A percentile compares a stretch with the other conserved stretches of the same genome.
These are phyloP conservation scores for Ophiostoma piceae DNA, from an alignment of 2,329 filamentous ascomycete species.

Conservation along the genomic window DNA sequence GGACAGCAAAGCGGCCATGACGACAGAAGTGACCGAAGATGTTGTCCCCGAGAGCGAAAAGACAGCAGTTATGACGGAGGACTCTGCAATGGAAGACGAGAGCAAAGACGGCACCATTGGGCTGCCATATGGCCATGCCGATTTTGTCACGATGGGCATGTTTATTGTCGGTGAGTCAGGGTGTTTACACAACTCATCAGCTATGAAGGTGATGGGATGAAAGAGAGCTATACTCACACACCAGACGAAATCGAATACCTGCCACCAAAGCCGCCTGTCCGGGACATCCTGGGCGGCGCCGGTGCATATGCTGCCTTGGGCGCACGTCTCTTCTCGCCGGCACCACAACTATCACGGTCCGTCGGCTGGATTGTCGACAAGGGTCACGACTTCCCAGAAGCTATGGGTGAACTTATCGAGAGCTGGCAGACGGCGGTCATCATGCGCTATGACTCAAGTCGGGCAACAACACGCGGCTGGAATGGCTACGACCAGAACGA, in stretches of 20 bases:
- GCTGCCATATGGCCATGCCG: constrained; percentile 36
- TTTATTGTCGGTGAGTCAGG: constrained; percentile 60
- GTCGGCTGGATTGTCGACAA: constrained; percentile 90
- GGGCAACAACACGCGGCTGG: constrained; percentile 84
- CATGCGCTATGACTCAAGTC: constrained; percentile 58
- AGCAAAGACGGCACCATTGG: constrained; percentile 17
- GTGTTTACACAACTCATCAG: background rate
- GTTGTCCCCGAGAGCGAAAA: background rate
- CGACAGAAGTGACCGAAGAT: background rate
- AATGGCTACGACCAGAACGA: constrained; percentile 67
- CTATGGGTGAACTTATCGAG: constrained; percentile 58
- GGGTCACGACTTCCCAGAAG: constrained; percentile 76
- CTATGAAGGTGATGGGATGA: background rate
- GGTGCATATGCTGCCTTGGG: constrained; percentile 83
- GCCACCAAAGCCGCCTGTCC: constrained; percentile 61
- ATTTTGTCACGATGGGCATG: constrained; percentile 68
- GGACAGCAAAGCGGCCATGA: background rate
- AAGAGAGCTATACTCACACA: background rate
- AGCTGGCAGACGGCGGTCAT: constrained; percentile 72
- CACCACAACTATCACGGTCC: constrained; percentile 53
- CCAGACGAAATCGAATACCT: constrained; percentile 87
- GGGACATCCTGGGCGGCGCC: constrained; percentile 79
- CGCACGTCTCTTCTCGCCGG: constrained; percentile 80
- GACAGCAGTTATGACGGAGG: background rate
- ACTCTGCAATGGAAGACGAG: background rate